Conservation (phyloP, 83 land plant genomes). For the Diphasiastrum complanatum region DNA sequence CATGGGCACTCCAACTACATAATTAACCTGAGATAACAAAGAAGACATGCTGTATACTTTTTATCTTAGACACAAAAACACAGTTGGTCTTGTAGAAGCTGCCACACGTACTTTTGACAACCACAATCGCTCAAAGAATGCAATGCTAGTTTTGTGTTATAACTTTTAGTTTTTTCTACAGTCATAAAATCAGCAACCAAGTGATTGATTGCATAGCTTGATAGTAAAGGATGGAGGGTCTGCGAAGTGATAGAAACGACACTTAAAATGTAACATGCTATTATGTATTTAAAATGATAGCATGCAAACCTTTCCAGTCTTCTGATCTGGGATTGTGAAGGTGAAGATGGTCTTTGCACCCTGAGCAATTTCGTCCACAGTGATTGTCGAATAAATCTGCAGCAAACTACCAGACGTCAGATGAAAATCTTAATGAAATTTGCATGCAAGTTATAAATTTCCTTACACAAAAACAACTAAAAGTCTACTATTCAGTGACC, state of each 20-base stretch:
- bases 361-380: slow-evolving; percentile 8
- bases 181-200: not conserved
- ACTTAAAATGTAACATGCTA: not conserved
- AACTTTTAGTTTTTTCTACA: not conserved
- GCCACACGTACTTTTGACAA: too few relatives aligned
- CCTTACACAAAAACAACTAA: too few relatives aligned
- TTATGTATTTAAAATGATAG: not conserved
- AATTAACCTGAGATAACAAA: too few relatives aligned
- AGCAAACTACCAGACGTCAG: not conserved
- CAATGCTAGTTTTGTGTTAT: not conserved
- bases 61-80: too few relatives aligned
- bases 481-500: too few relatives aligned
- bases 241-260: not conserved
- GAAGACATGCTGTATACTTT: too few relatives aligned
- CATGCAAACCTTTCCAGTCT: slow-evolving; percentile 18
- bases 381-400: slow-evolving; percentile 11
- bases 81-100: too few relatives aligned
- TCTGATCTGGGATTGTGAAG: slow-evolving; percentile 22
- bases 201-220: not conserved
- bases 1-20: too few relatives aligned
- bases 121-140: too few relatives aligned
- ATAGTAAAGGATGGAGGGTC: not conserved
- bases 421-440: too few relatives aligned
- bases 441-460: too few relatives aligned
- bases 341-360: slow-evolving; percentile 19